phyloP scores from a whole-genome alignment of 1,139 yeast species.

The Sugiyamaella pinicola region DNA sequence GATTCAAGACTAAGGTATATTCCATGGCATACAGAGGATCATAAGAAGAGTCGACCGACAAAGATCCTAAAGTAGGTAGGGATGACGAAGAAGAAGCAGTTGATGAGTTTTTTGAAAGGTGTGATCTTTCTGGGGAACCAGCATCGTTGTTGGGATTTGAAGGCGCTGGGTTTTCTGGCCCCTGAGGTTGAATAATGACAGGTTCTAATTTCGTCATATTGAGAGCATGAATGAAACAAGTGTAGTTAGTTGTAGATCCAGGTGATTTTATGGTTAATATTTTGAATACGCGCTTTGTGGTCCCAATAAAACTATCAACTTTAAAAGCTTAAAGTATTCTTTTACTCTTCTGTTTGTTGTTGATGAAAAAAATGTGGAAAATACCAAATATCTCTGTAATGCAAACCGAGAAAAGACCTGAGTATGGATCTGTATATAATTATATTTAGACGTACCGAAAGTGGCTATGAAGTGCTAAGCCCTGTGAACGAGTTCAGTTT shows the following conservation, averaged over 20 bases:
- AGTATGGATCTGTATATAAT: too few species aligned
- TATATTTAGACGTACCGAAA: background rate
- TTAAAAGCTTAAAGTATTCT: too few species aligned
- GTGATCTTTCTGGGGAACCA: background rate
- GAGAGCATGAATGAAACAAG: background rate
- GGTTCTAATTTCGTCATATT: slow-evolving; percentile 14
- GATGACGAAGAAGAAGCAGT: background rate
- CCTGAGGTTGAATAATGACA: slow-evolving; percentile 11
- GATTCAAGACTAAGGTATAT: slow-evolving; percentile 21
- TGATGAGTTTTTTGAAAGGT: background rate
- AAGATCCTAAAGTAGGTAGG: background rate
- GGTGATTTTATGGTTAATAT: too few species aligned
- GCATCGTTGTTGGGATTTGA: background rate
- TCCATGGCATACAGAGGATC: slow-evolving; percentile 29
- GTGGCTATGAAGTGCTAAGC: background rate
- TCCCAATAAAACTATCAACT: too few species aligned
- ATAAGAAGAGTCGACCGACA: slow-evolving; percentile 12
- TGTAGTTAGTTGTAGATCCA: too few species aligned
- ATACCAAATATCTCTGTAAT: too few species aligned
- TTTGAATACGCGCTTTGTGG: too few species aligned
- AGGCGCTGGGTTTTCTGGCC: slow-evolving; percentile 1
- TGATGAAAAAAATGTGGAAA: too few species aligned
- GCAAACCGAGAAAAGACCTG: too few species aligned
- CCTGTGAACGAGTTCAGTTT: background rate
- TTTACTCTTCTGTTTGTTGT: too few species aligned